Percentiles rank a stretch among this genome's conserved stretches.
phyloP scores from a whole-genome alignment of 768 basidiomycete genomes.

The Gautieria morchelliformis region DNA sequence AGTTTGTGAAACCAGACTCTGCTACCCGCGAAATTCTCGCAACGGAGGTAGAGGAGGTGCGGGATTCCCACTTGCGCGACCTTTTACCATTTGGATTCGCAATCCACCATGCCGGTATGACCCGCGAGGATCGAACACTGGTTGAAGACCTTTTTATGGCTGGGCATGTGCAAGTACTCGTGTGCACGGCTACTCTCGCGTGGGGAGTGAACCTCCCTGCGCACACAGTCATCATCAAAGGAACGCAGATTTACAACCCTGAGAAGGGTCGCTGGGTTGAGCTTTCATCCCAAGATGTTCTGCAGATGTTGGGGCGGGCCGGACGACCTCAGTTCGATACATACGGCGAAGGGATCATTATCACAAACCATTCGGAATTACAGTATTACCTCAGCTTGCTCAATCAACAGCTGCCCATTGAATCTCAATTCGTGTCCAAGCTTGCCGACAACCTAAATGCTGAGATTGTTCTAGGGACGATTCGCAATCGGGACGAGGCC shows the following conservation, averaged over 20 bases:
- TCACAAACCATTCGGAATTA: slow-evolving; percentile 93
- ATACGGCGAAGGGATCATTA: slow-evolving; percentile 95
- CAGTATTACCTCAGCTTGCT: slow-evolving; percentile 93
- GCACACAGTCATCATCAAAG: slow-evolving; percentile 98
- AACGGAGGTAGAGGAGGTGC: slow-evolving; percentile 73
- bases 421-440: slow-evolving; percentile 86
- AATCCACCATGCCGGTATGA: slow-evolving; percentile 97
- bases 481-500: slow-evolving; percentile 92
- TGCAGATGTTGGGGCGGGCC: slow-evolving; percentile 98
- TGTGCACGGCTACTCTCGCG: slow-evolving; percentile 95
- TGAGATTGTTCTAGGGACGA: slow-evolving; percentile 90
- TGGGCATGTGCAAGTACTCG: slow-evolving; percentile 85
- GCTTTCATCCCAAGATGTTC: slow-evolving; percentile 87
- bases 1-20: slow-evolving; percentile 90
- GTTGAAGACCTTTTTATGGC: slow-evolving; percentile 94
- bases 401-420: slow-evolving; percentile 97
- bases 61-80: slow-evolving; percentile 77
- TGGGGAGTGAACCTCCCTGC: slow-evolving; percentile 99
- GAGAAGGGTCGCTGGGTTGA: slow-evolving; percentile 98
- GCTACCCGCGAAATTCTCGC: slow-evolving; percentile 86
- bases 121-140: slow-evolving; percentile 76
- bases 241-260: slow-evolving; percentile 99
- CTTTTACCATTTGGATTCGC: slow-evolving; percentile 94
- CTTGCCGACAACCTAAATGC: slow-evolving; percentile 95
- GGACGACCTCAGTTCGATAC: slow-evolving; percentile 97